Evolutionary conservation across 176 grass and related monocot genomes (phyloP), one percentile per base, ranked within the genome.

Genomic region (Chloris gayana): DNA sequence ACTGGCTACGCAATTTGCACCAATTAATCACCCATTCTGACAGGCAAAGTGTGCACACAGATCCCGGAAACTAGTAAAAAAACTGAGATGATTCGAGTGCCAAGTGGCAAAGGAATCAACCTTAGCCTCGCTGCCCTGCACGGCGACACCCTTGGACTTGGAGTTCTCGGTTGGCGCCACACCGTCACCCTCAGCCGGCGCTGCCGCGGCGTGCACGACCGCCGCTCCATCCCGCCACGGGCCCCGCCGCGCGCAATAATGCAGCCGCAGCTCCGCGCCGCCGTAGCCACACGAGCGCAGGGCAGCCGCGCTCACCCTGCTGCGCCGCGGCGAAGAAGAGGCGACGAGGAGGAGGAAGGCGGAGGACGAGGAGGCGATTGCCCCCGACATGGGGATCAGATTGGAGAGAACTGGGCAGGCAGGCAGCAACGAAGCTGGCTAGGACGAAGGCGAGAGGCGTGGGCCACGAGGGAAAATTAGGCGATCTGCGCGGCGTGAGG

Each of bases 281-380:
- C 27, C 64, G 63, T 34, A 34, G 42, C 62, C 63, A 64, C 29
- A 88, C 27, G 76, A 64, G 64, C 76, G 27, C 56, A 64, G 76
- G 6, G 71, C 32, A 7, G 64, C 32, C 1, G 51, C 18, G 76
- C 73, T 31, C 58, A 83, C 67, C 25, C 44, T 87, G 65, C 44
- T 12, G 63, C 76, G 77, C 44, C 17, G 64, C 45, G 82, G 46
- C 64, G 71, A 85, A 14, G 68, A 60, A 18, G 78, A 76, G 44
- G 42, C 78, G 54, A 63, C 65, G 57, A 89, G 44, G 24, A 83
- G 30, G 46, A 86, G 63, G 12, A 83, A 67, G 15, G 69, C 77
- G 46, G 57, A 38, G 44, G 84, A 77, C 30, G 82, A 79, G 47
- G 90, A 90, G 34, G 70, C 21, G 58, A 81, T 75, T 35, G 80